Base-by-base conservation (phyloP, 1,284 basidiomycete species). In the Agaricales sp. region DNA sequence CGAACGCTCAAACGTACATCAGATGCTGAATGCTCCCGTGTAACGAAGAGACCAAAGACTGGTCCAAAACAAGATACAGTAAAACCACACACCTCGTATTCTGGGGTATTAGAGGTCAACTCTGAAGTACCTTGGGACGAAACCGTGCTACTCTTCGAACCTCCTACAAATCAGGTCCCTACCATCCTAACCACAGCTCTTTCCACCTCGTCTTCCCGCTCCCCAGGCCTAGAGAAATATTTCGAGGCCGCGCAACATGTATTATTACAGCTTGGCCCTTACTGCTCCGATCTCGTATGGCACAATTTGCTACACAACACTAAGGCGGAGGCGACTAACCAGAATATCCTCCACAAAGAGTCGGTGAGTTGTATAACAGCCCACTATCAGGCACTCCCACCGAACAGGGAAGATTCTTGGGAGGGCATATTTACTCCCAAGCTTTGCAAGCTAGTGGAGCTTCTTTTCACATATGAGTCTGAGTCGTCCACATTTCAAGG, bases 361-460 rank as follows among this genome's bases (percentile, higher is more conserved):
- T 14, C 14, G 6, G 14, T 30, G 6, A 14, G 14, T 6, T 6
- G 6, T 6, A 30, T 30, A 6, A 30, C 6, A 30, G 6, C 6
- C 6, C 26, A 30, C 26, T 6, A 30, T 14, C 14, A 6, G 6
- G 6, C 14, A 30, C 26, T 30, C 14, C 26, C 26, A 6, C 26
- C 6, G 14, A 30, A 14, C 26, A 6, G 26, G 26, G 6, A 30
- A 30, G 26, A 63, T 16, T 81, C 81, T 2, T 61, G 64, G 47
- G 68, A 71, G 3, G 78, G 76, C 59, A 87, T 87, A 55, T 70
- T 84, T 13, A 75, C 77, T 0, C 74, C 76, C 1, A 87, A 88
- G 53, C 77, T 86, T 50, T 58, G 71, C 25, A 74, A 69, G 54
- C 58, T 88, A 14, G 63, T 82, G 2, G 70, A 83, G 49, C 61